Base-by-base conservation (phyloP, 2,329 filamentous ascomycete genomes). In the Exophiala dermatitidis region DNA sequence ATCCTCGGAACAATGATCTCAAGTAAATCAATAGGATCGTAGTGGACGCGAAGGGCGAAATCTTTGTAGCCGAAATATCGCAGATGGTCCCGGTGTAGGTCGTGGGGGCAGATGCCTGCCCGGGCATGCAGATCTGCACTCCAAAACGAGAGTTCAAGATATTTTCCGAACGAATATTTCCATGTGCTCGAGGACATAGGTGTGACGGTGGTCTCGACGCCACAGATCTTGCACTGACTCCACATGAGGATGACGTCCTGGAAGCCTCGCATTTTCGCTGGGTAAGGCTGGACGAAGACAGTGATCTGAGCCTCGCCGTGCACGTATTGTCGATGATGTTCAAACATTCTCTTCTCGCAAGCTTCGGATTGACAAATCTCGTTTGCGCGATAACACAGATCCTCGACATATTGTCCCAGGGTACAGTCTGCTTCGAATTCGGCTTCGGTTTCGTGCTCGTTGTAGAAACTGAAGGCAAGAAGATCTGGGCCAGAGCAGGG, bases 141-240 rank as follows among this genome's bases (percentile, higher is more conserved):
- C 90, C 91, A 98, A 69, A 97, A 97, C 2, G 90, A 90, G 12
- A 98, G 76, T 70, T 98, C 93, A n/a, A 98, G 77, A 65, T 97
- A 98, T 69, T 98, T 98, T 7, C 89, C 93, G 65, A 98, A 95
- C 0, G 93, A 98, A 68, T 98, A 98, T 68, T 94, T 96, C 87
- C 90, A 98, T 0, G 90, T 94, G 63, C 83, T 90, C 52, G 90
- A 84, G 0, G 91, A 96, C 89, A 98, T 96, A 32, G 85, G 84
- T 61, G 88, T 86, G 45, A 90, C 84, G 37, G 89, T 87, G 0
- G 91, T 95, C 67, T 97, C 90, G 61, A 88, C 88, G 48, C 88
- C 85, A 69, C 94, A 98, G 31, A 88, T 78, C 64, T 95, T 93
- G 74, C 93, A 98, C 63, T 86, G 89, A 61, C 89, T 97, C 94